These are phyloP conservation scores for Komagataea norvegica DNA, from an alignment of 1,139 yeast species.

Conservation along the genomic window DNA sequence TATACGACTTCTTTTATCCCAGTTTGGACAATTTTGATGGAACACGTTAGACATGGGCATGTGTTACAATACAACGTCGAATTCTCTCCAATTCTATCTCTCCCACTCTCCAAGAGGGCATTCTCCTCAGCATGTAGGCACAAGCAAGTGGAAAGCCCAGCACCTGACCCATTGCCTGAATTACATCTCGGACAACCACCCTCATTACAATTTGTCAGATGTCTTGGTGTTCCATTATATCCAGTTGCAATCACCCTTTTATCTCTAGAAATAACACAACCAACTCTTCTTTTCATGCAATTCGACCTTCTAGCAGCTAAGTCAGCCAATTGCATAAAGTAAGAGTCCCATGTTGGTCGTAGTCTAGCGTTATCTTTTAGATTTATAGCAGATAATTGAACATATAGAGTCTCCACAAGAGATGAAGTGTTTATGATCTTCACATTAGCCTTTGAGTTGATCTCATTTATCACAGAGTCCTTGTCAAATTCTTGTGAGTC, in stretches of 20 bases:
- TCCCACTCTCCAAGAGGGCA: slow-evolving; percentile 89
- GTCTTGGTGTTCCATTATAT: slow-evolving; percentile 94
- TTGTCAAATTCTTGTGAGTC: slow-evolving; percentile 42
- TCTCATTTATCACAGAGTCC: slow-evolving; percentile 40
- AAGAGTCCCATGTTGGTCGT: slow-evolving; percentile 94
- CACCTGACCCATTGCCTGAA: slow-evolving; percentile 55
- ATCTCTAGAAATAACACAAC: slow-evolving; percentile 88
- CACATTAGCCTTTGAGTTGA: slow-evolving; percentile 54
- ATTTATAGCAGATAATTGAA: slow-evolving; percentile 49
- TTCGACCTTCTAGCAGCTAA: slow-evolving; percentile 89
- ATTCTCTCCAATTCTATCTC: slow-evolving; percentile 68
- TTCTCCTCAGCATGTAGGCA: slow-evolving; percentile 97
- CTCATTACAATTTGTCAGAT: slow-evolving; percentile 80
- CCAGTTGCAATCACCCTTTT: slow-evolving; percentile 92
- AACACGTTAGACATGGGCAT: slow-evolving; percentile 94
- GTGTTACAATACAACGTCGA: slow-evolving; percentile 86
- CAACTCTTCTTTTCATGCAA: slow-evolving; percentile 96
- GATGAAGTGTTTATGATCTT: slow-evolving; percentile 57
- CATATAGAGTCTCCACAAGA: slow-evolving; percentile 44
- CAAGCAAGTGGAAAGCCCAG: slow-evolving; percentile 74
- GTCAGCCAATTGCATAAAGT: slow-evolving; percentile 89
- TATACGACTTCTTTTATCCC: slow-evolving; percentile 93
- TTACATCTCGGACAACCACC: slow-evolving; percentile 95
- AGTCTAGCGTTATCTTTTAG: slow-evolving; percentile 55
- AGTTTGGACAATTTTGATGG: slow-evolving; percentile 89